These are phyloP conservation scores for Coriaria nepalensis DNA, from an alignment of 306 rosid genomes.

Conservation along the genomic window DNA sequence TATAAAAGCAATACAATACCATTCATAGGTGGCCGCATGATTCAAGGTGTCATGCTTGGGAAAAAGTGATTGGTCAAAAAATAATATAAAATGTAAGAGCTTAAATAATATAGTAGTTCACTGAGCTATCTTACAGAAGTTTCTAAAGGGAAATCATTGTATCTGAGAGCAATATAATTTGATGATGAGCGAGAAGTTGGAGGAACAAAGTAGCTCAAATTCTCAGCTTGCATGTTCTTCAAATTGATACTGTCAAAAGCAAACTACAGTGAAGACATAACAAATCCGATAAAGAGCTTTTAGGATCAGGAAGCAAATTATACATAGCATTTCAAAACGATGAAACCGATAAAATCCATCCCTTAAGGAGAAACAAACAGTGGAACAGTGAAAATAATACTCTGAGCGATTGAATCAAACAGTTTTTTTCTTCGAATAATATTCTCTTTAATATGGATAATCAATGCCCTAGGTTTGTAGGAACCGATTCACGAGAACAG, in stretches of 20 bases:
- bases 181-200: conserved; percentile 78
- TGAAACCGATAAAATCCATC: no score
- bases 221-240: conserved; percentile 85
- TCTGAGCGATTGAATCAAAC: no score
- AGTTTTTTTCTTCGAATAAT: no score
- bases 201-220: conserved; percentile 61
- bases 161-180: conserved; percentile 84
- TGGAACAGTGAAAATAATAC: no score
- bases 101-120: conserved; percentile 9
- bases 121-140: conserved; percentile 34
- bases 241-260: conserved; percentile 91
- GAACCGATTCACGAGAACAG: background rate
- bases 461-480: background rate
- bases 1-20: no score
- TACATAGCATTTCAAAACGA: no score
- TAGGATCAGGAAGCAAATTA: no score
- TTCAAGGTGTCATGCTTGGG: no score
- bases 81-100: conserved; percentile 5
- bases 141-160: conserved; percentile 31
- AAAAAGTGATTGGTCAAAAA: background rate
- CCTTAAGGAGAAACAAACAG: conserved; percentile 7
- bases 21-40: no score
- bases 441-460: background rate
- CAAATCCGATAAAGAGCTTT: no score
- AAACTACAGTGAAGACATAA: background rate